These are phyloP conservation scores for Colletotrichum tropicale DNA, from an alignment of 2,329 filamentous ascomycete species.

Conservation along the genomic window DNA sequence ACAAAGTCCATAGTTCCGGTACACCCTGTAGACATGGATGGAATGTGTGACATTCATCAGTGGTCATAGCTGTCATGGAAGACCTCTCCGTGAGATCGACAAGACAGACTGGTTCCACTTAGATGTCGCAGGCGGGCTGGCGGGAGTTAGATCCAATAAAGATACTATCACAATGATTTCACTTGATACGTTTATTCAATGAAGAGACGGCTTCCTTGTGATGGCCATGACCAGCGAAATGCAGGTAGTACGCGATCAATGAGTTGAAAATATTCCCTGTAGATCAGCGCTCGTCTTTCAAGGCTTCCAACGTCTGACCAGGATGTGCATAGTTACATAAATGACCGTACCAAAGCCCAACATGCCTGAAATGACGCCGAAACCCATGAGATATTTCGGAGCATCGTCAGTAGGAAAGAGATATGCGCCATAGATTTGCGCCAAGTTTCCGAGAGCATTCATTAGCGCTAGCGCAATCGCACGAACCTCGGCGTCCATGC, in stretches of 20 bases:
- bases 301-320: neutral
- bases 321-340: neutral
- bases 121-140: rapidly evolving
- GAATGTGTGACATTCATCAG: neutral
- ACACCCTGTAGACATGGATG: neutral
- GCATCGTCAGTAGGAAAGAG: conserved; percentile 52
- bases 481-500: conserved; percentile 52
- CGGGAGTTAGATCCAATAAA: neutral
- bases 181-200: neutral
- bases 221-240: neutral
- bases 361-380: conserved; percentile 22
- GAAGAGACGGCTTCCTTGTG: rapidly evolving
- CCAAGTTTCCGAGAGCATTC: conserved; percentile 59
- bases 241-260: too few relatives aligned
- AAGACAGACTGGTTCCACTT: rapidly evolving
- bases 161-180: neutral
- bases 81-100: neutral
- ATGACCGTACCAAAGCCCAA: conserved; percentile 6
- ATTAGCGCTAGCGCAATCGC: conserved; percentile 51
- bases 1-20: neutral
- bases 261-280: rapidly evolving
- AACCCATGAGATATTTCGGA: conserved; percentile 53
- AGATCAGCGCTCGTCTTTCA: neutral
- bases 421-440: conserved; percentile 60
- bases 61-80: neutral